Evolutionary conservation across 768 basidiomycete genomes (phyloP).

Genomic region (Mycena venus): DNA sequence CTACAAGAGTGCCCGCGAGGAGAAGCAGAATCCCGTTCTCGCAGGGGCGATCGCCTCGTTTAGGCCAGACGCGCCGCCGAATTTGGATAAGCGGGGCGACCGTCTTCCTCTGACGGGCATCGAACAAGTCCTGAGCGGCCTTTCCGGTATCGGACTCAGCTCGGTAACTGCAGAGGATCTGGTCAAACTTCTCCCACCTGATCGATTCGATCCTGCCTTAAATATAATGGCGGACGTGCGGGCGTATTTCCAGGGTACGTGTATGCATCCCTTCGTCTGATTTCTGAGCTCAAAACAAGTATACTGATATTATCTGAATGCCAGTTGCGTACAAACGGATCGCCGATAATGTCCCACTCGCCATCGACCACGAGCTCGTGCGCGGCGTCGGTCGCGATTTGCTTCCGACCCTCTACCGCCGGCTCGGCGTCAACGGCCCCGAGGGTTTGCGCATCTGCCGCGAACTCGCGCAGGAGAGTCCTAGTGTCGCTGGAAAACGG

Average conservation of each 20-base stretch:
- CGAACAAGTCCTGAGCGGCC: slow-evolving; percentile 1
- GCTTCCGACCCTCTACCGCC: slow-evolving; percentile 58
- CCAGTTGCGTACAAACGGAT: slow-evolving; percentile 49
- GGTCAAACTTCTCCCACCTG: slow-evolving; percentile 49
- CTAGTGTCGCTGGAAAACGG: slow-evolving; percentile 56
- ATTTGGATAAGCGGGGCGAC: not conserved
- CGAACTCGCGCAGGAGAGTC: slow-evolving; percentile 66
- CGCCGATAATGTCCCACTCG: slow-evolving; percentile 67
- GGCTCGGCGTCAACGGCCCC: slow-evolving; percentile 65
- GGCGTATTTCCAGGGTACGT: slow-evolving; percentile 65
- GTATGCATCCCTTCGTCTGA: not conserved
- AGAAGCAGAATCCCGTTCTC: slow-evolving; percentile 43
- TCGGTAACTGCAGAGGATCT: slow-evolving; percentile 45
- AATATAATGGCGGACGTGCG: slow-evolving; percentile 65
- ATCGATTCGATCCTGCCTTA: slow-evolving; percentile 54
- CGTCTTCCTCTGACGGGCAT: not conserved
- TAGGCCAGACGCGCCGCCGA: not conserved
- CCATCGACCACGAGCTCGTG: slow-evolving; percentile 70
- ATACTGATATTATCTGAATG: not conserved
- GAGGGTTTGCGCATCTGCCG: slow-evolving; percentile 64
- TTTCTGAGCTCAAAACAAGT: not conserved
- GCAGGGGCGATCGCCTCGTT: slow-evolving; percentile 42
- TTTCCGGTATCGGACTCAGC: slow-evolving; percentile 40
- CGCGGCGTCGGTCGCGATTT: slow-evolving; percentile 63
- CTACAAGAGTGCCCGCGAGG: slow-evolving; percentile 60